These are phyloP conservation scores for Cystobasidium pallidum DNA, from an alignment of 1,284 basidiomycete genomes.

Conservation along the genomic window DNA sequence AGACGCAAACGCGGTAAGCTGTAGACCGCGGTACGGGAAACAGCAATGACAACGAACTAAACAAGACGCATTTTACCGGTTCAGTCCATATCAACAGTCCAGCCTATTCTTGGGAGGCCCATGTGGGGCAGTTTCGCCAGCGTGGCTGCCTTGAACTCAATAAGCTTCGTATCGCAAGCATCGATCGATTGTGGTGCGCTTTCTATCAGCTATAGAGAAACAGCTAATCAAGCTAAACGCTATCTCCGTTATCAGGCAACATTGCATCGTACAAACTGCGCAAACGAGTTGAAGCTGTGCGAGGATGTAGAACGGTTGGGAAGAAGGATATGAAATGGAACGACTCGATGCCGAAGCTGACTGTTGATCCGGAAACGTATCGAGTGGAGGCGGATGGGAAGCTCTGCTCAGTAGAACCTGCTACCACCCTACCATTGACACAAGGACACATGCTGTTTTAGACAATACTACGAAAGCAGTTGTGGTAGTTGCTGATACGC, in stretches of 20 bases:
- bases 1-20: conserved; percentile 52
- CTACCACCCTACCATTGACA: conserved; percentile 70
- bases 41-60: background rate
- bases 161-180: conserved; percentile 79
- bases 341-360: conserved; percentile 74
- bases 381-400: conserved; percentile 80
- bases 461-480: no score
- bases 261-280: conserved; percentile 71
- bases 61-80: background rate
- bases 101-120: conserved; percentile 78
- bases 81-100: conserved; percentile 84
- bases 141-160: conserved; percentile 77
- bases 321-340: conserved; percentile 97
- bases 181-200: conserved; percentile 66
- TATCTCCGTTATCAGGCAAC: conserved; percentile 57
- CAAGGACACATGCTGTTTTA: conserved; percentile 47
- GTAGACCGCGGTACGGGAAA: no score
- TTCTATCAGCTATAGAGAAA: background rate
- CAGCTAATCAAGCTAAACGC: background rate
- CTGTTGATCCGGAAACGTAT: conserved; percentile 90
- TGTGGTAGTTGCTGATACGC: no score
- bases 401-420: conserved; percentile 74
- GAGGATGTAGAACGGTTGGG: conserved; percentile 71
- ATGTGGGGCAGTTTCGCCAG: conserved; percentile 84
- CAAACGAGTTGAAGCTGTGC: conserved; percentile 77